These are phyloP conservation scores for Globisporangium yorkense DNA, from an alignment of 352 stramenopile species.

Conservation along the genomic window DNA sequence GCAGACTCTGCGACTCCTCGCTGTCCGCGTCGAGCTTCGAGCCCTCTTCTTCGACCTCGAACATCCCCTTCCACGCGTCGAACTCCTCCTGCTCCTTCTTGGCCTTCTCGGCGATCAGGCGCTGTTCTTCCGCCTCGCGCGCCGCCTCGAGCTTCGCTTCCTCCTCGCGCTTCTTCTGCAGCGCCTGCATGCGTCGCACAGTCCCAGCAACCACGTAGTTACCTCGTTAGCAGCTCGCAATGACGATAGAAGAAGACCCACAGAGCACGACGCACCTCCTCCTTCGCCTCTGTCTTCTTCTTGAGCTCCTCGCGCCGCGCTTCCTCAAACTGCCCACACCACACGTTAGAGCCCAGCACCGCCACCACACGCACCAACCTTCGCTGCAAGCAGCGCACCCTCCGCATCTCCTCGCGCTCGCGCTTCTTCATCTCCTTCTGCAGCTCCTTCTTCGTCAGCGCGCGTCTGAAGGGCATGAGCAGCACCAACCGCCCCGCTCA, in stretches of 20 bases:
- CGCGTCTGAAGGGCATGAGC: conserved; percentile 16
- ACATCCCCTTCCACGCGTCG: conserved; percentile 73
- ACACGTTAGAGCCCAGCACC: neutral
- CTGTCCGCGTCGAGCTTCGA: conserved; percentile 43
- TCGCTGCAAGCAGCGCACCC: conserved; percentile 17
- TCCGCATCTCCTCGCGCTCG: conserved; percentile 68
- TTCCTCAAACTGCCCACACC: conserved; percentile 55
- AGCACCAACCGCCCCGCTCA: neutral
- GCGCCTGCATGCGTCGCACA: conserved; percentile 5
- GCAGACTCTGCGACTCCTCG: conserved; percentile 51
- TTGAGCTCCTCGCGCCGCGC: conserved; percentile 54
- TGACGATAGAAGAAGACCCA: neutral
- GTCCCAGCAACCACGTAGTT: no score
- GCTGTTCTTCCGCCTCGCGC: conserved; percentile 39
- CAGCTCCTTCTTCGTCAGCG: conserved; percentile 73
- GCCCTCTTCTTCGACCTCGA: conserved; percentile 62
- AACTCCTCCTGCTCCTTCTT: conserved; percentile 71
- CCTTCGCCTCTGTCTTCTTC: conserved; percentile 45
- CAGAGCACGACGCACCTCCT: conserved; percentile 21
- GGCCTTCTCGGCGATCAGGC: conserved; percentile 39
- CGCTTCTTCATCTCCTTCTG: conserved; percentile 74
- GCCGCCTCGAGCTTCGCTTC: conserved; percentile 39
- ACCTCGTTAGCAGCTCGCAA: no score
- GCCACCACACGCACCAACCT: neutral
- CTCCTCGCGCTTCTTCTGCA: conserved; percentile 56